phyloP scores from a whole-genome alignment of 2,329 filamentous ascomycete genomes.

The Gaeumannomyces tritici region DNA sequence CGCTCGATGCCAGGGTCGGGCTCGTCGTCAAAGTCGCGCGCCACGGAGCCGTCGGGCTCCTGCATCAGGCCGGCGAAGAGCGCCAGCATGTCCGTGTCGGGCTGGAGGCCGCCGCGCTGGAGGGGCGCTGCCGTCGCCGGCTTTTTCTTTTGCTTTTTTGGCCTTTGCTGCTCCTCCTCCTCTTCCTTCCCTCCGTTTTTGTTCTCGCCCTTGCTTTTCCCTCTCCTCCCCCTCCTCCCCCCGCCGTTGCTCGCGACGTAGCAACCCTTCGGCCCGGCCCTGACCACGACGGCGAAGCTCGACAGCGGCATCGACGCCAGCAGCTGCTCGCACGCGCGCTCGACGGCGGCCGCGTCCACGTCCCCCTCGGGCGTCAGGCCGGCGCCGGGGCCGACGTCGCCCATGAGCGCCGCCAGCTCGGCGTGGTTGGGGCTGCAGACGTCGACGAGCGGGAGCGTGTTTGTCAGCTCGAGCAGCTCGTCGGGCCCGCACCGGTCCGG shows the following conservation, averaged over 20 bases:
- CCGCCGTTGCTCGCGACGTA: slow-evolving; percentile 51
- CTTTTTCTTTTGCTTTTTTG: slow-evolving; percentile 8
- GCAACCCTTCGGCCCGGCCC: slow-evolving; percentile 65
- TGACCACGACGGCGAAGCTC: slow-evolving; percentile 57
- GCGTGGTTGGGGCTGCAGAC: slow-evolving; percentile 73
- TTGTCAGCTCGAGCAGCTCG: slow-evolving; percentile 54
- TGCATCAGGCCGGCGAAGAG: slow-evolving; percentile 50
- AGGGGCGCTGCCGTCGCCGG: slow-evolving; percentile 1
- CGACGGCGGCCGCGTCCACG: slow-evolving; percentile 41
- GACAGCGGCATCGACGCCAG: slow-evolving; percentile 54
- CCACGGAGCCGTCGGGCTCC: slow-evolving; percentile 40
- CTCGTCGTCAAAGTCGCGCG: slow-evolving; percentile 28
- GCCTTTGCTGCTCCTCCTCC: slow-evolving; percentile 5
- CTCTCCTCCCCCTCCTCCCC: slow-evolving; percentile 14
- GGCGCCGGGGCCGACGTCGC: slow-evolving; percentile 33
- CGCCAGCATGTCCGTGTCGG: slow-evolving; percentile 54
- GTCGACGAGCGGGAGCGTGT: slow-evolving; percentile 51
- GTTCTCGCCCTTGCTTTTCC: background rate
- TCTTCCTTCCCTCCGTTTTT: slow-evolving; percentile 7
- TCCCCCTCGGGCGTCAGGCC: slow-evolving; percentile 44
- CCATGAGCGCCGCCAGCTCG: slow-evolving; percentile 83
- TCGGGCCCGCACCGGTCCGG: slow-evolving; percentile 76
- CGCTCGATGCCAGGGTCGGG: slow-evolving; percentile 55
- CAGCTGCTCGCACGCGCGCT: slow-evolving; percentile 52
- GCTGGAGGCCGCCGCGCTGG: slow-evolving; percentile 40